Conservation (phyloP, 805 yeast genomes). For the Cyberlindnera amylophila region DNA sequence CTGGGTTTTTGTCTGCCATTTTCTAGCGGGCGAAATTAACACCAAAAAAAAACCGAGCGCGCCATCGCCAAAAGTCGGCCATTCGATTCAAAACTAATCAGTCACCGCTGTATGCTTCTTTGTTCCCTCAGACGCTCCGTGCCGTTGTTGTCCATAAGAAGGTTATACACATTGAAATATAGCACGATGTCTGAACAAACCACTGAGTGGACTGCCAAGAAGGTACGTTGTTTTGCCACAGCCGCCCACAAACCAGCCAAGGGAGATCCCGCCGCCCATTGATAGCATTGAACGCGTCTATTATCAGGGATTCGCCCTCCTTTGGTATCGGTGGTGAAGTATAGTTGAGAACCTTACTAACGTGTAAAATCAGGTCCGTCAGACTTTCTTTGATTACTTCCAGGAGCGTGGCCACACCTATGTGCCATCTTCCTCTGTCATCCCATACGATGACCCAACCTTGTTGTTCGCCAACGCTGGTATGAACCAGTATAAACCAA, state of each 20-base stretch:
- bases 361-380: slow-evolving; percentile 50
- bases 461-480: slow-evolving; percentile 97
- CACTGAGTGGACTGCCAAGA: slow-evolving; percentile 27
- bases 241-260: background rate
- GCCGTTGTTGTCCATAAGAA: slow-evolving; percentile 13
- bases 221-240: slow-evolving; percentile 18
- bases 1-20: slow-evolving; percentile 5
- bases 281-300: too few species aligned
- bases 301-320: too few species aligned
- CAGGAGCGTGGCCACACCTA: slow-evolving; percentile 65
- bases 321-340: too few species aligned
- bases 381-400: slow-evolving; percentile 82
- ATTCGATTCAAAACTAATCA: background rate
- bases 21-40: background rate
- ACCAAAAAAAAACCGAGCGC: slow-evolving; percentile 7
- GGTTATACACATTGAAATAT: slow-evolving; percentile 12
- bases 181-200: slow-evolving; percentile 25
- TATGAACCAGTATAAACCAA: slow-evolving; percentile 98
- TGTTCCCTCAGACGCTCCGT: slow-evolving; percentile 12
- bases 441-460: slow-evolving; percentile 98
- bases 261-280: background rate
- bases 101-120: slow-evolving; percentile 15
- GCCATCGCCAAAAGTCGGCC: slow-evolving; percentile 14
- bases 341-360: background rate
- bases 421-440: slow-evolving; percentile 90